Base-by-base conservation (phyloP, 176 grass and related monocot genomes). In the Carex littledalei region DNA sequence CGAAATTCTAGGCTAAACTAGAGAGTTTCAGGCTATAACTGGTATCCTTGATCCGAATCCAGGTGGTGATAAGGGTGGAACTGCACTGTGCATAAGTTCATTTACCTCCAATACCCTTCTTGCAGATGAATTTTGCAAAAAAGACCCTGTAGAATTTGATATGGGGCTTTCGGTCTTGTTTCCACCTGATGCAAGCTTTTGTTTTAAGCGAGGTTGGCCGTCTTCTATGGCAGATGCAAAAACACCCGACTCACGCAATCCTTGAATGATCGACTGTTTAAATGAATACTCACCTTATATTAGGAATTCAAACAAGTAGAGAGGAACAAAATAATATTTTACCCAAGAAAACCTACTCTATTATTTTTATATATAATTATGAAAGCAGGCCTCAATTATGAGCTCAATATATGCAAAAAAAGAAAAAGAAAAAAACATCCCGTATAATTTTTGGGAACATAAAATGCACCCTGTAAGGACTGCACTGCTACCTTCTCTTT, bases 151-250 rank as follows among this genome's bases (percentile, higher is more conserved):
- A 32, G 55, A 56, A 49, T 34, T 72, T 63, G 47, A 45, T 67
- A 86, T 86, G 14, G 66, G 68, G 29, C 66, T 90, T 82, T 63
- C 69, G 15, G 7, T 39, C 76, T 34, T 41, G 18, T 60, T 81
- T 82, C 77, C 74, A 24, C 90, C 84, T 13, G 10, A 52, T n/a
- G 47, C 79, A 11, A 89, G 31, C 66, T 80, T 89, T 5, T 84
- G 82, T 59, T 88, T 83, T 22, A 88, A 80, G 8, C 47, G 41
- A 20, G 45, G 31, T 90, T 93, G 94, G 32, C 84, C 91, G 5
- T 89, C 86, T 93, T 78, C 69, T 50, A 98, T 90, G 84, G 74
- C 86, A 15, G 95, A 95, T 84, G 84, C 93, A 85, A 98, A 98
- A 85, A 92, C 88, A 13, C 95, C 91, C 81, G 80, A 90, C 84